phyloP scores from a whole-genome alignment of 2,329 filamentous ascomycete genomes.

The Lecanicillium sp. region DNA sequence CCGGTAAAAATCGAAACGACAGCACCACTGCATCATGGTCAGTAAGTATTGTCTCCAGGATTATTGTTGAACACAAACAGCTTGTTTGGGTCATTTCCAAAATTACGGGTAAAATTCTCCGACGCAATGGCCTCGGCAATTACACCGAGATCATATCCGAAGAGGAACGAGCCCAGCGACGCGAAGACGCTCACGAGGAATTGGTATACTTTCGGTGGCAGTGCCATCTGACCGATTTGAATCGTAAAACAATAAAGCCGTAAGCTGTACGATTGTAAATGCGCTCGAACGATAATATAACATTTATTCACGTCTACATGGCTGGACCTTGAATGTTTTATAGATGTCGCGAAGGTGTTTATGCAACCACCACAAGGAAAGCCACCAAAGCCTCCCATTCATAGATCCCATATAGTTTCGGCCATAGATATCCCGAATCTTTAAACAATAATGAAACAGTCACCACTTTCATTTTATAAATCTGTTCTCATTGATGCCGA shows the following conservation, averaged over 20 bases:
- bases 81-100: conserved; percentile 26
- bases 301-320: too few species aligned
- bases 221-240: conserved; percentile 26
- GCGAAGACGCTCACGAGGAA: conserved; percentile 47
- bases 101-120: conserved; percentile 30
- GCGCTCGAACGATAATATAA: too few species aligned
- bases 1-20: conserved; percentile 69
- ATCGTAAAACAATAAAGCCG: too few species aligned
- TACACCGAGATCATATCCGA: conserved; percentile 47
- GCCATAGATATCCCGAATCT: too few species aligned
- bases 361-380: too few species aligned
- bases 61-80: conserved; percentile 20
- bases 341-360: too few species aligned
- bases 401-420: too few species aligned
- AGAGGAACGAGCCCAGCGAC: conserved; percentile 46
- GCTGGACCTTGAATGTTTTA: not conserved
- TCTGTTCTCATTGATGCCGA: too few species aligned
- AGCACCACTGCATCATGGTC: conserved; percentile 4
- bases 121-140: conserved; percentile 45
- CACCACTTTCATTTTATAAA: too few species aligned
- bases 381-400: conserved; percentile 1
- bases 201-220: conserved; percentile 31
- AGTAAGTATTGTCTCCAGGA: not conserved
- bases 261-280: too few species aligned
- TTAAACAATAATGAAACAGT: too few species aligned